Percentiles rank a stretch among this genome's conserved stretches.
These are phyloP conservation scores for Saccharomyces hybrid DNA, from an alignment of 1,139 yeast genomes.

Conservation along the genomic window DNA sequence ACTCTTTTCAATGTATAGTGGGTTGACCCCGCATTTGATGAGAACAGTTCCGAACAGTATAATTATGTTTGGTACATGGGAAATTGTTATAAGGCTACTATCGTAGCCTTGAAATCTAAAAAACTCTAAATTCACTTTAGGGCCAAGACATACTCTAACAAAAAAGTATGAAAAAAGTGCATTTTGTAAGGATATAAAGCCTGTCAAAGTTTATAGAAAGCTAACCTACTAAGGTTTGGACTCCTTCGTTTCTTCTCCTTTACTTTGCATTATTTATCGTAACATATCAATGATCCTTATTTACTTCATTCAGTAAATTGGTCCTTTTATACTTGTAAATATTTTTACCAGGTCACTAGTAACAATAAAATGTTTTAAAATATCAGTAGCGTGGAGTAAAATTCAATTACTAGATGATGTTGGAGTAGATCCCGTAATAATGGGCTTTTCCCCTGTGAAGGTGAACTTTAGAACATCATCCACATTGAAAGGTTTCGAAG, in stretches of 20 bases:
- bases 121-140: background rate
- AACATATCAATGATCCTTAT: background rate
- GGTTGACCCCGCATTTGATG: constrained; percentile 90
- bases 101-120: constrained; percentile 30
- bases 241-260: background rate
- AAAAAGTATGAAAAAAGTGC: background rate
- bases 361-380: background rate
- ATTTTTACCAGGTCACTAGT: background rate
- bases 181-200: background rate
- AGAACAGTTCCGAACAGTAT: constrained; percentile 97
- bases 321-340: background rate
- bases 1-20: constrained; percentile 88
- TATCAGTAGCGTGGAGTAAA: background rate
- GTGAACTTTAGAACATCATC: constrained; percentile 36
- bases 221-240: background rate
- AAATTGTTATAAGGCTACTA: constrained; percentile 66
- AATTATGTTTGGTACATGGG: constrained; percentile 99
- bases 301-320: background rate
- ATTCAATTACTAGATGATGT: background rate
- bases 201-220: background rate
- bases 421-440: background rate
- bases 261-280: background rate
- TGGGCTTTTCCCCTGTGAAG: constrained; percentile 33
- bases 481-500: constrained; percentile 27
- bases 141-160: background rate